These are phyloP conservation scores for Grifola frondosa DNA, from an alignment of 1,284 basidiomycete genomes.

Conservation along the genomic window DNA sequence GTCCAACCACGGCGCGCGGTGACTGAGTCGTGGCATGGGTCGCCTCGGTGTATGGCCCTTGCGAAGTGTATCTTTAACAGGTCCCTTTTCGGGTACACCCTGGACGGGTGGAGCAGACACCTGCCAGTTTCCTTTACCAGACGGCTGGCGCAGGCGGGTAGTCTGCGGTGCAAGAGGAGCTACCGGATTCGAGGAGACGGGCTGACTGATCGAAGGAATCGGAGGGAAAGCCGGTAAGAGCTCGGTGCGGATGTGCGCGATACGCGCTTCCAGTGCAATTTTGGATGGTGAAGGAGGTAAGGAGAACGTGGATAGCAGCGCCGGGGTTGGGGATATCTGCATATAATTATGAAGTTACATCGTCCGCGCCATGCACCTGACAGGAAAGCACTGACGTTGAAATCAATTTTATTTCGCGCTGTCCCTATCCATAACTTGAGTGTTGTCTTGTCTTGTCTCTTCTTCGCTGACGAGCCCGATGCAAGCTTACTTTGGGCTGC, in stretches of 20 bases:
- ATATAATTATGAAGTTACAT: not conserved
- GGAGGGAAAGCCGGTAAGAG: constrained; percentile 20
- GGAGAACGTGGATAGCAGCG: not conserved
- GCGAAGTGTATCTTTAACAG: too few species aligned
- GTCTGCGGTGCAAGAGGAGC: not conserved
- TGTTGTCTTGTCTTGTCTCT: too few species aligned
- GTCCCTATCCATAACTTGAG: constrained; percentile 13
- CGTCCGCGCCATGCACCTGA: not conserved
- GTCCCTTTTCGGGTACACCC: too few species aligned
- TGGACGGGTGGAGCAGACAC: too few species aligned
- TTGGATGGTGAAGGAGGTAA: constrained; percentile 8
- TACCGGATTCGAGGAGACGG: constrained; percentile 5
- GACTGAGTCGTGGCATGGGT: too few species aligned
- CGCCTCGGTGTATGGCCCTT: too few species aligned
- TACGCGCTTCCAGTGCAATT: constrained; percentile 21
- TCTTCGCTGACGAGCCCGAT: too few species aligned
- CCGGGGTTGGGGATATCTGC: constrained; percentile 2
- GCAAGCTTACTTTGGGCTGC: too few species aligned
- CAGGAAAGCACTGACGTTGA: constrained; percentile 5
- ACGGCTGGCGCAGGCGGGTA: constrained; percentile 16
- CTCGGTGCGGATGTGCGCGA: constrained; percentile 21
- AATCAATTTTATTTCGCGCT: constrained; percentile 1
- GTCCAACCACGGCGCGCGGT: too few species aligned
- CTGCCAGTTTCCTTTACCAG: constrained; percentile 1
- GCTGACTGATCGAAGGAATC: constrained; percentile 7